Percentiles rank a stretch among this genome's conserved stretches.
These are phyloP conservation scores for Tuber calosporum DNA, from an alignment of 495 filamentous ascomycete genomes.

Conservation along the genomic window DNA sequence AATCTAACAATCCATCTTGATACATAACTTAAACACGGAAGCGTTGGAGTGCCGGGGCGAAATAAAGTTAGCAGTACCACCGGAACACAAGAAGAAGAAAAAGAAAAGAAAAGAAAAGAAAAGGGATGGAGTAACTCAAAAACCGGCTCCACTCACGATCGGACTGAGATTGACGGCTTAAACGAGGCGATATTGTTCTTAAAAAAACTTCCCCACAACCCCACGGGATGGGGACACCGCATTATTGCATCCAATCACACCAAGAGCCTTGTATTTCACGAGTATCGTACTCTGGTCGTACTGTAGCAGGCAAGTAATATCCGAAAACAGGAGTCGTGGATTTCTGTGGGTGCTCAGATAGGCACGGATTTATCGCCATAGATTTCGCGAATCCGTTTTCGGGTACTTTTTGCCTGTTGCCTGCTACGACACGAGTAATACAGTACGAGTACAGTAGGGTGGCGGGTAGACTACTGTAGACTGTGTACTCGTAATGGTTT, in stretches of 20 bases:
- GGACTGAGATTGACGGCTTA: neutral
- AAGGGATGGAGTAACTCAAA: neutral
- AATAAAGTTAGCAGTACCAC: neutral
- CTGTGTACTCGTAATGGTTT: too few species aligned
- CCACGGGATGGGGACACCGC: neutral
- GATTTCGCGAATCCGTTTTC: neutral
- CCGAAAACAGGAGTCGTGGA: neutral
- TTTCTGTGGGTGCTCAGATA: neutral
- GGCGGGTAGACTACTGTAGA: too few species aligned
- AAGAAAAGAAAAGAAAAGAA: neutral
- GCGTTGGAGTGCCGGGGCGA: neutral
- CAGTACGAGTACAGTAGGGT: neutral
- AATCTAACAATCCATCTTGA: neutral
- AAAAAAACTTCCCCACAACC: neutral
- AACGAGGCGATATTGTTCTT: neutral
- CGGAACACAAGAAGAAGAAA: neutral
- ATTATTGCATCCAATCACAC: neutral
- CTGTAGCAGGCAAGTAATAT: neutral
- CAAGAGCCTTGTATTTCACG: neutral
- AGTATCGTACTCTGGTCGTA: too few species aligned
- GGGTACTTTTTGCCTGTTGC: neutral
- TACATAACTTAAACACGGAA: neutral
- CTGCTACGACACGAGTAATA: neutral
- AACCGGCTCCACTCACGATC: neutral
- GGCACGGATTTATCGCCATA: neutral